phyloP scores from a whole-genome alignment of 2,329 filamentous ascomycete species.

The Clonostachys byssicola region DNA sequence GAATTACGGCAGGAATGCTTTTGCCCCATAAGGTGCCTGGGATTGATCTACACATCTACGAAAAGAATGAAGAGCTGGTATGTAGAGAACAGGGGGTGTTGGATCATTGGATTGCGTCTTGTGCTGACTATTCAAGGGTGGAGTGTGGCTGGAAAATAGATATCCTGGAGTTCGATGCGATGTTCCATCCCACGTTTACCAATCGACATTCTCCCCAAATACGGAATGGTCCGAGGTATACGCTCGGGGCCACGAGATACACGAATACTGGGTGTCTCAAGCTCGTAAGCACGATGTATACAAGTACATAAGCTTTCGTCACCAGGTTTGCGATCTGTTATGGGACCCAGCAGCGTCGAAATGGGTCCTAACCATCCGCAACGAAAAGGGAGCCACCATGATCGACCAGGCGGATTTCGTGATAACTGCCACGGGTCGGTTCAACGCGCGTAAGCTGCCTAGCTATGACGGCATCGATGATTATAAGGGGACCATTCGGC shows the following conservation, averaged over 20 bases:
- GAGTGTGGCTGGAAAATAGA: neutral
- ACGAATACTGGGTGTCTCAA: too few species aligned
- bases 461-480: slow-evolving; percentile 35
- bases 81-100: neutral
- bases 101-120: too few species aligned
- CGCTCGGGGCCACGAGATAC: slow-evolving; percentile 50
- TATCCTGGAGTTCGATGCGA: neutral
- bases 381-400: too few species aligned
- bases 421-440: slow-evolving; percentile 3
- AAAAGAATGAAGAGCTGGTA: neutral
- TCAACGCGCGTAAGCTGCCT: slow-evolving; percentile 43
- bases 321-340: too few species aligned
- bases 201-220: slow-evolving; percentile 45
- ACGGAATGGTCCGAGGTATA: slow-evolving; percentile 55
- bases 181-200: slow-evolving; percentile 65
- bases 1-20: neutral
- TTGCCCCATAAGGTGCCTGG: neutral
- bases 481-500: slow-evolving; percentile 43
- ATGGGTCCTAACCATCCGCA: too few species aligned
- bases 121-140: neutral
- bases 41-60: neutral
- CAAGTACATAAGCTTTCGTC: too few species aligned
- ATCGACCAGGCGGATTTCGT: slow-evolving; percentile 32
- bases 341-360: too few species aligned
- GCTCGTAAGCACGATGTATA: too few species aligned